A percentile compares a stretch with the other conserved stretches of the same genome.
Conservation (phyloP, 2,329 filamentous ascomycete genomes). For the Ophiostoma novo-ulmi region DNA sequence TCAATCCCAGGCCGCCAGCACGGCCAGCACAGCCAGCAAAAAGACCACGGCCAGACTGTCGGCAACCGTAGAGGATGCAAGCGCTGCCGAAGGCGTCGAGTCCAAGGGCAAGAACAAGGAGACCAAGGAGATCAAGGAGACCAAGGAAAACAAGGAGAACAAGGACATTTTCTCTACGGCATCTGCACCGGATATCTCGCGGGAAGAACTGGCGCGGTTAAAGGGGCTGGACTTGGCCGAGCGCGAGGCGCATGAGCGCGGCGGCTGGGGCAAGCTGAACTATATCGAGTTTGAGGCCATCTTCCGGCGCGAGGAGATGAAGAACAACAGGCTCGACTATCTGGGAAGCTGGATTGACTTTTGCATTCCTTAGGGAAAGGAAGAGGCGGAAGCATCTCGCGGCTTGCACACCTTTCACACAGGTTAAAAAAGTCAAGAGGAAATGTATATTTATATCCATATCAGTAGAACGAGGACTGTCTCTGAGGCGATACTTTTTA, state of each 20-base stretch:
- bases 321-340: constrained; percentile 65
- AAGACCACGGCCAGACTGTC: neutral
- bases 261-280: constrained; percentile 73
- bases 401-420: no score
- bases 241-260: constrained; percentile 61
- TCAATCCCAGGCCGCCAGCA: neutral
- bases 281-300: constrained; percentile 74
- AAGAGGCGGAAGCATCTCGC: no score
- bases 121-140: neutral
- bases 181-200: constrained; percentile 28
- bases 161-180: neutral
- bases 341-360: constrained; percentile 88
- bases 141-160: constrained; percentile 18
- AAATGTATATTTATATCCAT: neutral
- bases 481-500: neutral
- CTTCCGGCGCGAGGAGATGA: constrained; percentile 62
- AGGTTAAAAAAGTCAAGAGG: neutral
- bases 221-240: constrained; percentile 60
- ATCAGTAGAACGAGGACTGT: no score
- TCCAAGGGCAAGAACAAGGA: neutral
- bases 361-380: constrained; percentile 51
- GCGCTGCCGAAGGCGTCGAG: neutral
- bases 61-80: neutral
- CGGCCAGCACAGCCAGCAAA: neutral
- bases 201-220: constrained; percentile 43